phyloP scores from a whole-genome alignment of 2,329 filamentous ascomycete genomes.

The Sporothrix dimorphospora region DNA sequence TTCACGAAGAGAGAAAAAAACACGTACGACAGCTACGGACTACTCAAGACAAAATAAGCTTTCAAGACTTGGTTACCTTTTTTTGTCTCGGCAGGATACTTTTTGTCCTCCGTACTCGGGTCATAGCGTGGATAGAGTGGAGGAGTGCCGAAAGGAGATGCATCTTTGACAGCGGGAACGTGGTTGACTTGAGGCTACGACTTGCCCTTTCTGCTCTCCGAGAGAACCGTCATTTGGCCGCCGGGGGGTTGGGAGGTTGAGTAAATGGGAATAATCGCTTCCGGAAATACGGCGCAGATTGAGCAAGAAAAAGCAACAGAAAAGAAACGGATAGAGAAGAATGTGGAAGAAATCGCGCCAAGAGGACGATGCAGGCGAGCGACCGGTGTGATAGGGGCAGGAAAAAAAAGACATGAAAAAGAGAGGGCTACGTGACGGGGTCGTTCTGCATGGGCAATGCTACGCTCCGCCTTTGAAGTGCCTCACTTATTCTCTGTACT shows the following conservation, averaged over 20 bases:
- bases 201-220: neutral
- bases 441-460: neutral
- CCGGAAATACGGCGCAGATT: conserved; percentile 15
- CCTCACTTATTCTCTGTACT: neutral
- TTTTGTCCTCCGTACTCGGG: conserved; percentile 1
- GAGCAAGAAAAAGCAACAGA: neutral
- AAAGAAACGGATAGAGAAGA: neutral
- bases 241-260: neutral
- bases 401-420: neutral
- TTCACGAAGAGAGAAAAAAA: neutral
- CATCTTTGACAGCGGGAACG: neutral
- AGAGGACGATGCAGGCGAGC: conserved; percentile 13
- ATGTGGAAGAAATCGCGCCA: neutral
- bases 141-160: neutral
- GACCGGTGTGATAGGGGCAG: neutral
- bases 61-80: neutral
- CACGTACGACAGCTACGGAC: neutral
- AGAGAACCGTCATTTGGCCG: neutral
- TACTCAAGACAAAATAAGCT: neutral
- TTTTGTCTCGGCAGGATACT: neutral
- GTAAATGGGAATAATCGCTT: neutral
- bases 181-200: neutral
- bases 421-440: neutral
- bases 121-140: neutral
- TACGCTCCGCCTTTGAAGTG: neutral